Percentiles rank a stretch among this genome's conserved stretches.
Evolutionary conservation across 495 filamentous ascomycete genomes (phyloP).

Genomic region (Mytilinidion resinicola): DNA sequence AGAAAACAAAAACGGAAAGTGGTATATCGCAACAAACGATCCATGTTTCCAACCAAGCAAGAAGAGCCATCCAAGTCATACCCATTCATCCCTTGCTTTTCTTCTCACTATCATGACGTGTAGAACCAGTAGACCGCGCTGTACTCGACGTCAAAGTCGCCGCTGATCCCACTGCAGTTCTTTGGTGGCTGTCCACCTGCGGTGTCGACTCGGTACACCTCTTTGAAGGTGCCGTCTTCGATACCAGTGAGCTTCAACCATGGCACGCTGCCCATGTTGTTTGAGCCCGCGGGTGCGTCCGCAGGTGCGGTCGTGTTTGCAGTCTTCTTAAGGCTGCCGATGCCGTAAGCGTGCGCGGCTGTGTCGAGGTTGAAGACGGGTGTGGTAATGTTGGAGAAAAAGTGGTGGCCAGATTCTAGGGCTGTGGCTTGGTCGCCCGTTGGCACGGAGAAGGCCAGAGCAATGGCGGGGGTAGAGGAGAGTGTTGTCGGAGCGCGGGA

Average conservation of each 20-base stretch:
- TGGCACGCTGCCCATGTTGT: constrained; percentile 58
- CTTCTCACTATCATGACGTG: background rate
- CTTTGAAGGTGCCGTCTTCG: constrained; percentile 47
- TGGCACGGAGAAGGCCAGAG: constrained; percentile 49
- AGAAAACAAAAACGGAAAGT: background rate
- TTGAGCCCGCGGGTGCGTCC: constrained; percentile 47
- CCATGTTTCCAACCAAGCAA: background rate
- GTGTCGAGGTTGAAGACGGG: constrained; percentile 77
- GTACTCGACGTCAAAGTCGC: constrained; percentile 68
- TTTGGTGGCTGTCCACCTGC: constrained; percentile 71
- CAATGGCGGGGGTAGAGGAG: constrained; percentile 45
- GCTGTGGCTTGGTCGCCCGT: constrained; percentile 40
- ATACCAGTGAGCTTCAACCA: constrained; percentile 55
- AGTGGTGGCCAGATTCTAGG: constrained; percentile 72
- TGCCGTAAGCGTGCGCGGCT: constrained; percentile 45
- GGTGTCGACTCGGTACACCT: constrained; percentile 82
- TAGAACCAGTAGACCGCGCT: constrained; percentile 61
- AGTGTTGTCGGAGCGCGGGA: constrained; percentile 59
- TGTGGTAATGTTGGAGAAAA: constrained; percentile 56
- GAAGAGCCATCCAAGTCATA: background rate
- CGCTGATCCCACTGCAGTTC: constrained; percentile 61
- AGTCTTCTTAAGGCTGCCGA: constrained; percentile 53
- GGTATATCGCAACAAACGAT: background rate
- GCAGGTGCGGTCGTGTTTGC: constrained; percentile 51
- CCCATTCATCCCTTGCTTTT: background rate